Percentiles rank a stretch among this genome's conserved stretches.
These are phyloP conservation scores for Aspergillus melleus DNA, from an alignment of 2,329 filamentous ascomycete species.

Conservation along the genomic window DNA sequence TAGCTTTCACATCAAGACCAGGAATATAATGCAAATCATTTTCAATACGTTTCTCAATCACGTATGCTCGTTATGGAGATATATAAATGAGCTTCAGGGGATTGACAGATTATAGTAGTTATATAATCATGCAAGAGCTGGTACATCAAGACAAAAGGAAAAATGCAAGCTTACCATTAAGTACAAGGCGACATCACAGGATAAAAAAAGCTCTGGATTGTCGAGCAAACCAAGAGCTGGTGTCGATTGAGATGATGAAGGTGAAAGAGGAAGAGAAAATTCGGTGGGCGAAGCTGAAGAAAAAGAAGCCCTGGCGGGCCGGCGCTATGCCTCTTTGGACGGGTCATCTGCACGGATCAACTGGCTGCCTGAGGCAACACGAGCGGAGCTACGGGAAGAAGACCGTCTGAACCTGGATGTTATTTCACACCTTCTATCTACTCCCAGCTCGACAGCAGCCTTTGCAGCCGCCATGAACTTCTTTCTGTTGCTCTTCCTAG, in stretches of 20 bases:
- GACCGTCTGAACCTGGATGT: neutral
- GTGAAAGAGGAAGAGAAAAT: constrained; percentile 13
- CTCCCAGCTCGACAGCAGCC: neutral
- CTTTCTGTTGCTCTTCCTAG: constrained; percentile 34
- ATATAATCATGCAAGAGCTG: constrained; percentile 62
- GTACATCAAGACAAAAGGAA: neutral
- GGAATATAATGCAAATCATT: constrained; percentile 30
- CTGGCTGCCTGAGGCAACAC: neutral
- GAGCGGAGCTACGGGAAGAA: neutral
- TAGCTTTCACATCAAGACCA: constrained; percentile 11
- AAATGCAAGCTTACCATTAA: constrained; percentile 33
- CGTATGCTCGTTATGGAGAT: constrained; percentile 39
- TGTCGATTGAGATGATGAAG: constrained; percentile 13
- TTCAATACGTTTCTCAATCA: constrained; percentile 47
- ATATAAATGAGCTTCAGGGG: constrained; percentile 62
- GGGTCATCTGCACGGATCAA: neutral
- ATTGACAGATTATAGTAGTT: constrained; percentile 75
- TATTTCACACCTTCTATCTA: neutral
- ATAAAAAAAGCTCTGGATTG: constrained; percentile 20
- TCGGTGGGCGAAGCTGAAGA: constrained; percentile 12
- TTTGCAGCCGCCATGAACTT: constrained; percentile 29
- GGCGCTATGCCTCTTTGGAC: constrained; percentile 11
- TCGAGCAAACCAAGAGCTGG: constrained; percentile 30
- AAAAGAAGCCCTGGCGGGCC: constrained; percentile 1
- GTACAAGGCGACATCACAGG: constrained; percentile 14